phyloP scores from a whole-genome alignment of 2,329 filamentous ascomycete species.

The Teratosphaeria gauchensis region DNA sequence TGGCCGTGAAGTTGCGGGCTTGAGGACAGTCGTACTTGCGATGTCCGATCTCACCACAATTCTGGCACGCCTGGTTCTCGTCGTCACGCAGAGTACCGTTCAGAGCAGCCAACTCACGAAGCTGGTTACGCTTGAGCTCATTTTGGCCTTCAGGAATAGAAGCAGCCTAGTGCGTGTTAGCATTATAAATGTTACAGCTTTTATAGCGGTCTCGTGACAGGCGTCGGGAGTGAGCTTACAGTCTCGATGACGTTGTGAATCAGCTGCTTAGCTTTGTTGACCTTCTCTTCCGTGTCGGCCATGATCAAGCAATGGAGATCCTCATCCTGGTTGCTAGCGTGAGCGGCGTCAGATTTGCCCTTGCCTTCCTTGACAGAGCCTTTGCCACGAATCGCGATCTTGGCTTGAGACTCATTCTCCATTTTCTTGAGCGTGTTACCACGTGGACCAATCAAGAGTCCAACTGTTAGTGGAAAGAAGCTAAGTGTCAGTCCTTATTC shows the following conservation, averaged over 20 bases:
- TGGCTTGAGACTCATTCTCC: slow-evolving; percentile 93
- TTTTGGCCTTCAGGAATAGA: slow-evolving; percentile 98
- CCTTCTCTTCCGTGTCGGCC: slow-evolving; percentile 98
- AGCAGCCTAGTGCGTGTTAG: slow-evolving; percentile 56
- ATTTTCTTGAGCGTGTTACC: slow-evolving; percentile 99
- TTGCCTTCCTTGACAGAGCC: slow-evolving; percentile 99
- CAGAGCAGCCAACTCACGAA: slow-evolving; percentile 91
- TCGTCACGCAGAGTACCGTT: slow-evolving; percentile 99
- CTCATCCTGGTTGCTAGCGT: slow-evolving; percentile 99
- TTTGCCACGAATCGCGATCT: slow-evolving; percentile 99
- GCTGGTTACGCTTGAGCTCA: slow-evolving; percentile 96
- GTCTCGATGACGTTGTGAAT: slow-evolving; percentile 99
- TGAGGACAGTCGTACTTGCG: slow-evolving; percentile 98
- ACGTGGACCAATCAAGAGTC: slow-evolving; percentile 99
- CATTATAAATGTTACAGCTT: background rate
- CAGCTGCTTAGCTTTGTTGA: slow-evolving; percentile 96
- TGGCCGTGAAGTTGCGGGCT: slow-evolving; percentile 96
- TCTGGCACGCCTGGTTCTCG: slow-evolving; percentile 98
- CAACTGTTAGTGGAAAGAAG: slow-evolving; percentile 82
- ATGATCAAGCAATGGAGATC: slow-evolving; percentile 98
- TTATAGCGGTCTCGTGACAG: background rate
- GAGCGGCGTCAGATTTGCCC: slow-evolving; percentile 94
- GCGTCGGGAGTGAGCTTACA: slow-evolving; percentile 45
- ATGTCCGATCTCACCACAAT: slow-evolving; percentile 96
- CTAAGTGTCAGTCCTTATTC: slow-evolving; percentile 61